A percentile compares a stretch with the other conserved stretches of the same genome.
phyloP scores from a whole-genome alignment of 2,329 filamentous ascomycete genomes.

The Diaporthe longicolla region DNA sequence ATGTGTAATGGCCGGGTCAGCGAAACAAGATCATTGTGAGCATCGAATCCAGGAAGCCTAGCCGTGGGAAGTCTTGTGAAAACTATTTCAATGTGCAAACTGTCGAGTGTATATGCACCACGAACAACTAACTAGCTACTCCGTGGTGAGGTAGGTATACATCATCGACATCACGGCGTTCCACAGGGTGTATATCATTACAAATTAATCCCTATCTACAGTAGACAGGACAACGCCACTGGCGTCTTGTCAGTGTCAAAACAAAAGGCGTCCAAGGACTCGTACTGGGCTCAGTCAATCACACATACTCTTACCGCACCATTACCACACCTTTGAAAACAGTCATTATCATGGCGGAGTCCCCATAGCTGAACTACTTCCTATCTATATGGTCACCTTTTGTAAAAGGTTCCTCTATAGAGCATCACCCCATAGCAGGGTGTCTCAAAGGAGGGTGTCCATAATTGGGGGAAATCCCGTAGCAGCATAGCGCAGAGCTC shows the following conservation, averaged over 20 bases:
- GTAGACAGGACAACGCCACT: not conserved
- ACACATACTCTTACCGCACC: too few species aligned
- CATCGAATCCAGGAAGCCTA: too few species aligned
- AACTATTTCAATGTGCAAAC: not conserved
- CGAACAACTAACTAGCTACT: not conserved
- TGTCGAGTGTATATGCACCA: not conserved
- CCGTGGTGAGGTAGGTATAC: rapidly evolving
- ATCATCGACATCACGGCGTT: not conserved
- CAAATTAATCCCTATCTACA: not conserved
- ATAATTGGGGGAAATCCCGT: too few species aligned
- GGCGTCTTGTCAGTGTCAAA: not conserved
- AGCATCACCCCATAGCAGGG: too few species aligned
- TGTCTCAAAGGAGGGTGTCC: too few species aligned
- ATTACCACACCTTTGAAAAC: too few species aligned
- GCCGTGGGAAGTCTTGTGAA: not conserved
- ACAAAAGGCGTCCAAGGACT: not conserved
- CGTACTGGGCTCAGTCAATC: not conserved
- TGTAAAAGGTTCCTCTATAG: too few species aligned
- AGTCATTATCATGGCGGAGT: too few species aligned
- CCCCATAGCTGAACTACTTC: too few species aligned
- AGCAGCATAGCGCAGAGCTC: too few species aligned
- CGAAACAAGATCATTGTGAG: too few species aligned
- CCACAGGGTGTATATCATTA: not conserved
- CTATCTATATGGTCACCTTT: too few species aligned
- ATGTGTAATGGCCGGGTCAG: not conserved